Conservation (phyloP, 2,329 filamentous ascomycete species). For the Botrytis tulipae region DNA sequence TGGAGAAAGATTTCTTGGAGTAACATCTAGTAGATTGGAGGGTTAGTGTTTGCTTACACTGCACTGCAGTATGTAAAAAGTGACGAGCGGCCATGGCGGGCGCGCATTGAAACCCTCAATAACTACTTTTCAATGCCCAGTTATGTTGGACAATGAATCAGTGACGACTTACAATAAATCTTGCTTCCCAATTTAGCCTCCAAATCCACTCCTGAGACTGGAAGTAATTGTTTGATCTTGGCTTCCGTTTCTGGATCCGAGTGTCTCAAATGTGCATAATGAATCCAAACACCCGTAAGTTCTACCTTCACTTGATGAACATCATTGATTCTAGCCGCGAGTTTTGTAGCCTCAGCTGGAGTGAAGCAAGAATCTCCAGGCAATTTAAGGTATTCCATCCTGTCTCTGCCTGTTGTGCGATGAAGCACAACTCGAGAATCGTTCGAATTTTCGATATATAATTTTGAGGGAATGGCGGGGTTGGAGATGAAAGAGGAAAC, state of each 20-base stretch:
- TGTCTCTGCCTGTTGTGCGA: slow-evolving; percentile 10
- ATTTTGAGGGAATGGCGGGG: slow-evolving; percentile 13
- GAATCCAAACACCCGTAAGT: slow-evolving; percentile 34
- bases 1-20: slow-evolving; percentile 84
- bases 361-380: slow-evolving; percentile 37
- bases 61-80: not conserved
- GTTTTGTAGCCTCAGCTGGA: slow-evolving; percentile 34
- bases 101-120: not conserved
- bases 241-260: slow-evolving; percentile 27
- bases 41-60: not conserved
- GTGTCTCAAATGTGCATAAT: slow-evolving; percentile 35
- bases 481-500: not conserved
- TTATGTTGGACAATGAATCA: not conserved
- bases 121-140: not conserved
- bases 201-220: slow-evolving; percentile 25
- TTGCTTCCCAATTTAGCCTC: slow-evolving; percentile 21
- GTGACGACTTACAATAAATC: slow-evolving; percentile 9
- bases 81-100: not conserved
- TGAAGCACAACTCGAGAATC: slow-evolving; percentile 5
- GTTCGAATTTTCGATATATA: not conserved
- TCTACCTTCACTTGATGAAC: slow-evolving; percentile 27
- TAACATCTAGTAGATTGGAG: slow-evolving; percentile 56
- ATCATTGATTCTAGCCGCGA: slow-evolving; percentile 30
- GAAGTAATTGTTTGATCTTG: slow-evolving; percentile 34
- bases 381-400: slow-evolving; percentile 34